These are phyloP conservation scores for Scheffersomyces quercinus DNA, from an alignment of 1,139 yeast genomes.

Conservation along the genomic window DNA sequence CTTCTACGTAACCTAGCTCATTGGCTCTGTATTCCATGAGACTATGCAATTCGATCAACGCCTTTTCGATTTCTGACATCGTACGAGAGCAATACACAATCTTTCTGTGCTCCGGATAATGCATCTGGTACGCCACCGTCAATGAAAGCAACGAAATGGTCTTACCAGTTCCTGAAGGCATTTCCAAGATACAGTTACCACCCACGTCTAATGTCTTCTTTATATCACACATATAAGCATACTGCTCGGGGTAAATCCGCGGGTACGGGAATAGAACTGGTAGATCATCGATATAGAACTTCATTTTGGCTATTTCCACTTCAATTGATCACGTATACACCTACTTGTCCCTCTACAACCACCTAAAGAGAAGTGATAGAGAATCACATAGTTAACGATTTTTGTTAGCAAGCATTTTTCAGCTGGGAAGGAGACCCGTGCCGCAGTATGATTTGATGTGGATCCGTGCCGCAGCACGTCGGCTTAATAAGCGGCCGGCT, in stretches of 20 bases:
- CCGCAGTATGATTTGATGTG: no score
- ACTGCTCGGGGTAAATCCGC: slow-evolving; percentile 94
- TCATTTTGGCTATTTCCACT: slow-evolving; percentile 28
- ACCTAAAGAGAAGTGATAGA: no score
- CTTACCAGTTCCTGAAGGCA: slow-evolving; percentile 99
- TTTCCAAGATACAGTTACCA: slow-evolving; percentile 95
- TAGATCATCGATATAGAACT: slow-evolving; percentile 88
- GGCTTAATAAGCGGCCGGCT: no score
- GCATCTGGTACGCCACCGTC: slow-evolving; percentile 94
- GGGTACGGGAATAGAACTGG: slow-evolving; percentile 98
- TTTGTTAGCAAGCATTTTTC: no score
- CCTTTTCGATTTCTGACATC: slow-evolving; percentile 98
- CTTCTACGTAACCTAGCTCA: slow-evolving; percentile 82
- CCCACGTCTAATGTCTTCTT: slow-evolving; percentile 93
- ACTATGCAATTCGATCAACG: slow-evolving; percentile 86
- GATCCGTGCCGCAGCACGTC: no score
- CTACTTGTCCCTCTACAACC: neutral
- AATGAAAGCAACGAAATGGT: slow-evolving; percentile 88
- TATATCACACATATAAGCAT: slow-evolving; percentile 95
- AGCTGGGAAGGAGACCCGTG: no score
- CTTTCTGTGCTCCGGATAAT: slow-evolving; percentile 91
- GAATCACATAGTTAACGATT: no score
- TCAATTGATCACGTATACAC: no score
- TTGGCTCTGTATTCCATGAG: slow-evolving; percentile 83
- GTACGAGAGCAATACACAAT: slow-evolving; percentile 98